These are phyloP conservation scores for Brassica rapa DNA, from an alignment of 345 rosid species.

Conservation along the genomic window DNA sequence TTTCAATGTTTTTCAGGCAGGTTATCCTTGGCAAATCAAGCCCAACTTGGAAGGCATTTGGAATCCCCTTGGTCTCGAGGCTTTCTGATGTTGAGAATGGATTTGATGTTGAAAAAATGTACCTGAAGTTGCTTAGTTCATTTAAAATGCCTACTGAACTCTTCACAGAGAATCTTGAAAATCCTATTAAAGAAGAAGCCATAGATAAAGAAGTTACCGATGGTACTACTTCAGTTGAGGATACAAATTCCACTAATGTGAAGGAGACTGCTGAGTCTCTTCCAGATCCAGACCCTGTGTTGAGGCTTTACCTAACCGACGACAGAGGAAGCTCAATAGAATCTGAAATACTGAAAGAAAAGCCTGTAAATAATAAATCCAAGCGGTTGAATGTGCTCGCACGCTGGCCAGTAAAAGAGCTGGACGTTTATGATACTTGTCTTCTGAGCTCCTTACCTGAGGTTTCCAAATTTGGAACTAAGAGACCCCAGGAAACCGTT, in stretches of 20 bases:
- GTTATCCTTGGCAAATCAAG: constrained; percentile 57
- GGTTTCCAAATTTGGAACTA: constrained; percentile 70
- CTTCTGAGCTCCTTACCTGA: constrained; percentile 72
- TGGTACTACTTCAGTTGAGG: constrained; percentile 40
- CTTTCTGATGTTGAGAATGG: constrained; percentile 54
- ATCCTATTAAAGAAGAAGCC: constrained; percentile 49
- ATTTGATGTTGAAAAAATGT: constrained; percentile 58
- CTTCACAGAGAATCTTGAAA: constrained; percentile 42
- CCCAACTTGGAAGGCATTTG: constrained; percentile 64
- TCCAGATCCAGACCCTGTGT: constrained; percentile 57
- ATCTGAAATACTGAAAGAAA: constrained; percentile 54
- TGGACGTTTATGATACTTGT: constrained; percentile 54
- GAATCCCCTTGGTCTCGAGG: constrained; percentile 82
- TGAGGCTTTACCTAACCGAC: constrained; percentile 65
- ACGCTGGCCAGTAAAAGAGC: constrained; percentile 71
- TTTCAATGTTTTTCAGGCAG: constrained; percentile 57
- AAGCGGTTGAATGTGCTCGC: constrained; percentile 64
- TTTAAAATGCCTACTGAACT: constrained; percentile 53
- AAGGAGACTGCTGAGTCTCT: constrained; percentile 45
- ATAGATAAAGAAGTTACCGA: constrained; percentile 41
- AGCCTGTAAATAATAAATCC: constrained; percentile 47
- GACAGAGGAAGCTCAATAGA: constrained; percentile 63
- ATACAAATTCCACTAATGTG: constrained; percentile 37
- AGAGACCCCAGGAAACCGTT: constrained; percentile 81
- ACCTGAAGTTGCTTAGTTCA: constrained; percentile 62